Base-by-base conservation (phyloP, 2,329 filamentous ascomycete genomes). In the Neonectria hederae region DNA sequence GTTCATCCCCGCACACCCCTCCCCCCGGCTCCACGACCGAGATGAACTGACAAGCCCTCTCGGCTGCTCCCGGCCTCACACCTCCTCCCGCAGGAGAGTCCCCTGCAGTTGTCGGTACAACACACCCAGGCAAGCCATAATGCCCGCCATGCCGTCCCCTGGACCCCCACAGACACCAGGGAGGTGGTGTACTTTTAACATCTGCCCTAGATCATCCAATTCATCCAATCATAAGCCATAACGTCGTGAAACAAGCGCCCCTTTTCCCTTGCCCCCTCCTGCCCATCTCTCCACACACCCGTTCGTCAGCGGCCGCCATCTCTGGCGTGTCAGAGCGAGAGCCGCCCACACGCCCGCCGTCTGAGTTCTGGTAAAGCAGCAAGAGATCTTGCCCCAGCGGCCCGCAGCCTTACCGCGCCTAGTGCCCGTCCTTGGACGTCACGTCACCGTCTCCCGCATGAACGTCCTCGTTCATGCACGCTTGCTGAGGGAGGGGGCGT, bases 191-290 rank as follows among this genome's bases (percentile, higher is more conserved):
- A 81, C 79, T 80, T 83, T 81, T 81, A 78, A 73, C 71, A 69
- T 65, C 72, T 72, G 70, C 76, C 71, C 70, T 71, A 76, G 74
- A 74, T 74, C 72, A 67, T 75, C 74, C 63, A 59, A 54, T 57
- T 71, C 71, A 71, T 80, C 84, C 85, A 87, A 87, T 87, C 84
- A 87, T 83, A 80, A 80, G 72, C 82, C 83, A 78, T 84, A 79
- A 80, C 70, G 75, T 80, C 80, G 77, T 83, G 77, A 80, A 82
- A 82, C 76, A 78, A 70, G 75, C 76, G 74, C 76, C 76, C 58
- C 55, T 57, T 53, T 57, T 62, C 53, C 48, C 59, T 54, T 22
- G 59, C 62, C 63, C 63, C 43, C 46, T 65, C 43, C 59, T 68
- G 60, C 49, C 55, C 38, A 30, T 35, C 65, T 63, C 63, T 67